Conservation (phyloP, 2,329 filamentous ascomycete genomes). For the Fusarium sterilihyphosum region DNA sequence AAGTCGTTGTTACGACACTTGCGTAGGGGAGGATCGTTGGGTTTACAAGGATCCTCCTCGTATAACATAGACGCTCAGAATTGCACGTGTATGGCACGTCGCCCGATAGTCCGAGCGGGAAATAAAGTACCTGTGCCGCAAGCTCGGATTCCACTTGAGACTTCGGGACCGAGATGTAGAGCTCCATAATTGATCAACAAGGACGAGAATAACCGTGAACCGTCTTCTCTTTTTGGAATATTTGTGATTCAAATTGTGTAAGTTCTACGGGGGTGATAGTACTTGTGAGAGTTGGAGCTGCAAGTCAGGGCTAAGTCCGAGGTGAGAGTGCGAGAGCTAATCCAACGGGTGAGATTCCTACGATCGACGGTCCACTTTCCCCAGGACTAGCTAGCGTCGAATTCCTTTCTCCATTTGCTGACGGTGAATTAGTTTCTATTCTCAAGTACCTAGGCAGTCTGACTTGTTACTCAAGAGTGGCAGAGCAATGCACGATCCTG, state of each 20-base stretch:
- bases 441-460: background rate
- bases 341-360: background rate
- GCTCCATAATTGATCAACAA: background rate
- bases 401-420: background rate
- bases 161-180: background rate
- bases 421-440: background rate
- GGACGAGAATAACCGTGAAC: background rate
- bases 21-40: background rate
- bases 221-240: background rate
- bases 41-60: background rate
- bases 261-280: rapidly evolving
- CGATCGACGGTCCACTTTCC: background rate
- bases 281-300: background rate
- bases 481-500: background rate
- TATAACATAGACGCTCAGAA: background rate
- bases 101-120: background rate
- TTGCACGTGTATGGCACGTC: background rate
- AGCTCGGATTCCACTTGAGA: background rate
- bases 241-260: rapidly evolving
- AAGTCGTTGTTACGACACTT: background rate
- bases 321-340: background rate
- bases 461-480: background rate
- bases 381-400: background rate
- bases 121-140: background rate
- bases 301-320: background rate